phyloP scores from a whole-genome alignment of 164 flowering plant species.

The Vitis riparia region DNA sequence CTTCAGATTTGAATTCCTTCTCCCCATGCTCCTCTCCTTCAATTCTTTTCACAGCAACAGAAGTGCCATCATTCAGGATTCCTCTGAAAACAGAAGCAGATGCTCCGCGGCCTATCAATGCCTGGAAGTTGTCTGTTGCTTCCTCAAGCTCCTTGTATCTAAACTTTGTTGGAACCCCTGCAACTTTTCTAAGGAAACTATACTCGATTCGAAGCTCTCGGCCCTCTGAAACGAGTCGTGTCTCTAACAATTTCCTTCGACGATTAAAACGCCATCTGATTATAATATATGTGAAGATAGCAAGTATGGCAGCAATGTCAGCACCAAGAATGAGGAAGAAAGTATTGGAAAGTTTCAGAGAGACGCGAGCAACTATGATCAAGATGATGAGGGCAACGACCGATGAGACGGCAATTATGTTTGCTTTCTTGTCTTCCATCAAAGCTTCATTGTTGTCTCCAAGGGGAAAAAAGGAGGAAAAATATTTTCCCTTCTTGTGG shows the following conservation, averaged over 20 bases:
- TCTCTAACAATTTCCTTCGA: slow-evolving; percentile 31
- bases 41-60: slow-evolving; percentile 80
- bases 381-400: slow-evolving; percentile 36
- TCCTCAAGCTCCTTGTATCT: slow-evolving; percentile 58
- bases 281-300: slow-evolving; percentile 30
- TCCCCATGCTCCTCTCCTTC: slow-evolving; percentile 65
- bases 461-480: not conserved
- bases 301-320: slow-evolving; percentile 39
- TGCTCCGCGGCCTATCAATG: slow-evolving; percentile 64
- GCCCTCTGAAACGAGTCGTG: slow-evolving; percentile 39
- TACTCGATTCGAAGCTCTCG: slow-evolving; percentile 72
- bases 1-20: slow-evolving; percentile 76
- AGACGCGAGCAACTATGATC: slow-evolving; percentile 44
- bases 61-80: slow-evolving; percentile 66
- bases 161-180: slow-evolving; percentile 77
- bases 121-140: slow-evolving; percentile 69
- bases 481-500: not conserved
- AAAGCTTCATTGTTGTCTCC: slow-evolving; percentile 8
- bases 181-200: slow-evolving; percentile 79
- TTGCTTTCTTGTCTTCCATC: slow-evolving; percentile 63
- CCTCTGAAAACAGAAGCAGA: slow-evolving; percentile 87
- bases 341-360: slow-evolving; percentile 33
- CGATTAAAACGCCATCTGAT: slow-evolving; percentile 26
- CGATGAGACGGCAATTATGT: slow-evolving; percentile 23
- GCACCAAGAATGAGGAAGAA: slow-evolving; percentile 66